A percentile compares a stretch with the other conserved stretches of the same genome.
phyloP scores from a whole-genome alignment of 345 rosid genomes.

The Brassica cretica region DNA sequence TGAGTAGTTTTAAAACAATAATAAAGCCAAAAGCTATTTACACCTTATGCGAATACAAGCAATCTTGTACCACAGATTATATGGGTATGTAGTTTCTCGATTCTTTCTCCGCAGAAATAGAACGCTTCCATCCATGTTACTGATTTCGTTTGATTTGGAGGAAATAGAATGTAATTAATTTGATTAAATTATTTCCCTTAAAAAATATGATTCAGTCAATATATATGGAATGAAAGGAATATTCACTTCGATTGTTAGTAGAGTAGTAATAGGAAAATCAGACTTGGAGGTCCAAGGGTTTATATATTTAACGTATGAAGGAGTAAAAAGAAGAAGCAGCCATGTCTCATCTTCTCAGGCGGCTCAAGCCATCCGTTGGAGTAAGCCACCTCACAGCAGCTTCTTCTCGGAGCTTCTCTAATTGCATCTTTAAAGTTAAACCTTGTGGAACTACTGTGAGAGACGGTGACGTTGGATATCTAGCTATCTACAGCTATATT shows the following conservation, averaged over 20 bases:
- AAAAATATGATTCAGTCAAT: neutral
- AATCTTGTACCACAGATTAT: constrained; percentile 9
- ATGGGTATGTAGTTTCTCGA: constrained; percentile 26
- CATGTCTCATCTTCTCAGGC: neutral
- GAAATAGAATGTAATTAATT: neutral
- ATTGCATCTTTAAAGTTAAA: neutral
- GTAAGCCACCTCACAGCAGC: neutral
- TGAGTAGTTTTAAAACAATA: neutral
- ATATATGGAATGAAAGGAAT: neutral
- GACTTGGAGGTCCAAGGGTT: neutral
- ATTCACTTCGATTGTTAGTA: neutral
- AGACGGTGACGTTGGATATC: neutral
- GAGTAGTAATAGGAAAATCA: neutral
- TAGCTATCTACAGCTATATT: neutral
- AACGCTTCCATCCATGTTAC: neutral
- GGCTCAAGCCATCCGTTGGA: neutral
- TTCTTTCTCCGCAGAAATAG: constrained; percentile 12
- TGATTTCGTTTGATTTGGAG: neutral
- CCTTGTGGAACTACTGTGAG: neutral
- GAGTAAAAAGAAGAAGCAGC: neutral
- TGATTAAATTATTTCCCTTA: neutral
- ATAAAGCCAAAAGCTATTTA: constrained; percentile 27
- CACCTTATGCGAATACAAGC: constrained; percentile 8
- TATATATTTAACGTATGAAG: neutral
- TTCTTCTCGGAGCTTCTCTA: neutral